These are phyloP conservation scores for Suillus placidus DNA, from an alignment of 768 basidiomycete genomes.

Conservation along the genomic window DNA sequence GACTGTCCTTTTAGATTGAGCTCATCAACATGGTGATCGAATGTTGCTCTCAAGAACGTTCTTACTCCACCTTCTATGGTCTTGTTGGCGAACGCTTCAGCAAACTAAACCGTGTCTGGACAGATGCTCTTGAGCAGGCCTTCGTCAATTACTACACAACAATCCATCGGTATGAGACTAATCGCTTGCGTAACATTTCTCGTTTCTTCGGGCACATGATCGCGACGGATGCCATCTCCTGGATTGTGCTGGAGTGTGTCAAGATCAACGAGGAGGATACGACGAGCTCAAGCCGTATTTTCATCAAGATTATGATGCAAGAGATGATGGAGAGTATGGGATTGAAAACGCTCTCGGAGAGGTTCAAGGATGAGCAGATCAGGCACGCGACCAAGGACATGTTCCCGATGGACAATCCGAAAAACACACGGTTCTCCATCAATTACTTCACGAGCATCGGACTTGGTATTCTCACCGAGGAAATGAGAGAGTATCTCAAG, in stretches of 20 bases:
- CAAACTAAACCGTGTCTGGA: constrained; percentile 95
- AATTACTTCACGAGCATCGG: constrained; percentile 98
- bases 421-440: constrained; percentile 94
- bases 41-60: constrained; percentile 99
- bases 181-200: constrained; percentile 95
- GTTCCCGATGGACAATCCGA: constrained; percentile 97
- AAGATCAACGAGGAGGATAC: constrained; percentile 98
- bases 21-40: constrained; percentile 99
- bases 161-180: constrained; percentile 98
- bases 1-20: constrained; percentile 66
- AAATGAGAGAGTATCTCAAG: constrained; percentile 96
- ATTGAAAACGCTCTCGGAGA: constrained; percentile 78
- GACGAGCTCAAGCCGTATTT: constrained; percentile 94
- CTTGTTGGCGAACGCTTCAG: constrained; percentile 95
- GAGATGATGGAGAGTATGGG: constrained; percentile 97
- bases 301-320: constrained; percentile 94
- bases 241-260: constrained; percentile 81
- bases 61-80: constrained; percentile 97
- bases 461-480: constrained; percentile 87
- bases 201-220: constrained; percentile 95
- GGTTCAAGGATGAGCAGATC: constrained; percentile 89
- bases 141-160: constrained; percentile 92
- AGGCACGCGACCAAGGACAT: constrained; percentile 72
- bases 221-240: constrained; percentile 84
- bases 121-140: constrained; percentile 83